phyloP scores from a whole-genome alignment of 495 filamentous ascomycete species.

The Zalerion maritima region DNA sequence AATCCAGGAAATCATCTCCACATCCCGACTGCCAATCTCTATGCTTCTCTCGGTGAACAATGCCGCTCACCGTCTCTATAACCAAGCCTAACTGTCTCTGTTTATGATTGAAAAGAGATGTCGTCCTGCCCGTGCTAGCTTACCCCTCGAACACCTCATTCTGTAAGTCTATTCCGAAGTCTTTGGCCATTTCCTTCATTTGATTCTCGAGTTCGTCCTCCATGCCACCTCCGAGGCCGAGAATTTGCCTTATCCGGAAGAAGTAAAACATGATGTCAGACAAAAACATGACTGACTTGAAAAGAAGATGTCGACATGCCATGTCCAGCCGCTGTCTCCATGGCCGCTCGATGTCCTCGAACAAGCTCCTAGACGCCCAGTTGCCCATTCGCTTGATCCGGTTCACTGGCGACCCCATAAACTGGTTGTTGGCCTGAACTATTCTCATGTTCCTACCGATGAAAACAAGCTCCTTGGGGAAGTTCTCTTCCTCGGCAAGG shows the following conservation, averaged over 20 bases:
- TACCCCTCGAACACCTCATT: conserved; percentile 80
- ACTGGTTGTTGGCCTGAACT: conserved; percentile 52
- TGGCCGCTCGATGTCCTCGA: conserved; percentile 39
- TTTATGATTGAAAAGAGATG: too few species aligned
- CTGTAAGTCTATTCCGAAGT: conserved; percentile 81
- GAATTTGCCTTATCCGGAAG: conserved; percentile 54
- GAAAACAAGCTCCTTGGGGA: conserved; percentile 88
- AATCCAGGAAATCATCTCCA: too few species aligned
- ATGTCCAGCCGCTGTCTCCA: conserved; percentile 33
- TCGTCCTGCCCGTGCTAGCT: too few species aligned
- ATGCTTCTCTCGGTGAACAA: too few species aligned
- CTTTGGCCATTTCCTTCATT: conserved; percentile 76
- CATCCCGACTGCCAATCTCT: too few species aligned
- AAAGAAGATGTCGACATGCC: conserved; percentile 55
- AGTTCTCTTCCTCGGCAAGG: conserved; percentile 77
- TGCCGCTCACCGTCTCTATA: too few species aligned
- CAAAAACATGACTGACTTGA: conserved; percentile 59
- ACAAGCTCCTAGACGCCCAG: conserved; percentile 73
- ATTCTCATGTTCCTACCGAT: conserved; percentile 92
- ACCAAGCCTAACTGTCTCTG: too few species aligned
- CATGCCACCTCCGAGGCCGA: conserved; percentile 70
- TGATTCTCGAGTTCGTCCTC: conserved; percentile 83
- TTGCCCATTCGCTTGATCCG: conserved; percentile 84
- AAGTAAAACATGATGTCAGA: conserved; percentile 78
- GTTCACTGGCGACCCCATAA: conserved; percentile 86